phyloP scores from a whole-genome alignment of 345 rosid genomes.

The Linum trigynum region DNA sequence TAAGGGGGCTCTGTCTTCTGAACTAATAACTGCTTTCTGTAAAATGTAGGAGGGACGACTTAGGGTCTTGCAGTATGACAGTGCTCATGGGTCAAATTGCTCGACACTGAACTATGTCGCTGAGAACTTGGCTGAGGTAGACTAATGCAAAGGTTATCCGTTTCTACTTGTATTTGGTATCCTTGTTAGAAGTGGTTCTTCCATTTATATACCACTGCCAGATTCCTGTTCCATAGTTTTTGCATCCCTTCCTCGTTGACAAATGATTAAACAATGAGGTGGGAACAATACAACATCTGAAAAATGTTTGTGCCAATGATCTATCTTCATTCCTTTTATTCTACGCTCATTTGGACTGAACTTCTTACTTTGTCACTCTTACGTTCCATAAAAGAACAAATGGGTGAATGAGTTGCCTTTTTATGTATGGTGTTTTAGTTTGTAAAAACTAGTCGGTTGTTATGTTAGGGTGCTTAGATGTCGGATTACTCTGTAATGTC shows the following conservation, averaged over 20 bases:
- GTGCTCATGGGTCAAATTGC: conserved; percentile 30
- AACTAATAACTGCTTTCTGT: conserved; percentile 7
- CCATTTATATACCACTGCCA: neutral
- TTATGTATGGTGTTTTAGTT: too few relatives aligned
- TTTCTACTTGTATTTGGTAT: neutral
- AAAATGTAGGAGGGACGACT: conserved; percentile 74
- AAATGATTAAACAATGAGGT: too few relatives aligned
- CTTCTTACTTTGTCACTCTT: too few relatives aligned
- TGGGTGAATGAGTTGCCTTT: too few relatives aligned
- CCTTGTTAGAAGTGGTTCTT: neutral
- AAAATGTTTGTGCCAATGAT: too few relatives aligned
- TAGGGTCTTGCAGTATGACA: conserved; percentile 41
- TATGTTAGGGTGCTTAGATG: neutral
- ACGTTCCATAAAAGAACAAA: too few relatives aligned
- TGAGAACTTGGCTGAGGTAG: conserved; percentile 57
- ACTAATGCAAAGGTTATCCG: conserved; percentile 3
- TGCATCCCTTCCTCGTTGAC: neutral
- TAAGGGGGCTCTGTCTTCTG: neutral
- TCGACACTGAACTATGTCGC: conserved; percentile 33
- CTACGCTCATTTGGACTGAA: too few relatives aligned
- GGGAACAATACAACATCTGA: too few relatives aligned
- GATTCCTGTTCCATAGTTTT: neutral
- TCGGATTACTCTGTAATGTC: neutral
- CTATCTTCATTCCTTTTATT: too few relatives aligned
- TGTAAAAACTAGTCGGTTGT: neutral